These are phyloP conservation scores for Xerocomus minutiporus DNA, from an alignment of 1,284 basidiomycete species.

Conservation along the genomic window DNA sequence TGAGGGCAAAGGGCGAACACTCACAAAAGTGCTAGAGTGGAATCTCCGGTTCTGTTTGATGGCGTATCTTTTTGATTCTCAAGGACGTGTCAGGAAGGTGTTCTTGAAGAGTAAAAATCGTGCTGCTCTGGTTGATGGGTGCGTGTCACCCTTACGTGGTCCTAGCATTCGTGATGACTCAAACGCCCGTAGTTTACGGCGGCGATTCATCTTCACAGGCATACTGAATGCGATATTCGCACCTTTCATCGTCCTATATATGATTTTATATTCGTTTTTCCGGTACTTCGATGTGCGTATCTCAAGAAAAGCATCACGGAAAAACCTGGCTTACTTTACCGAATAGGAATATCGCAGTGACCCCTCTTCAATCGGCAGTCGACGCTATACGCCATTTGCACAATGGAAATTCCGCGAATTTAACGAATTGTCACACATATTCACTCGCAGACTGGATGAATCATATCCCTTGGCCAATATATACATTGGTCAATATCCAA, in stretches of 20 bases:
- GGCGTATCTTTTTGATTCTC: conserved; percentile 87
- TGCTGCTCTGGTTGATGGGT: conserved; percentile 79
- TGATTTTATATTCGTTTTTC: conserved; percentile 98
- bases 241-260: conserved; percentile 96
- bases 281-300: conserved; percentile 89
- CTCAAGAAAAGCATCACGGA: background rate
- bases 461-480: conserved; percentile 88
- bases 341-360: conserved; percentile 95
- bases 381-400: conserved; percentile 91
- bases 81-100: conserved; percentile 84
- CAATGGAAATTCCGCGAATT: conserved; percentile 99
- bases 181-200: conserved; percentile 53
- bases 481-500: conserved; percentile 97
- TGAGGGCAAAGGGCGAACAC: conserved; percentile 62
- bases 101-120: conserved; percentile 86
- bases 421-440: conserved; percentile 95
- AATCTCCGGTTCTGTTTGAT: conserved; percentile 93
- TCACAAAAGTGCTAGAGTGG: conserved; percentile 94
- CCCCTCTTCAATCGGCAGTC: conserved; percentile 87
- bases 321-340: conserved; percentile 3
- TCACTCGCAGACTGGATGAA: conserved; percentile 79
- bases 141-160: conserved; percentile 27
- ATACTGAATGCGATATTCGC: conserved; percentile 92
- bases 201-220: conserved; percentile 94
- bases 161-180: conserved; percentile 1